These are phyloP conservation scores for Chlamydomonas eustigma DNA, from an alignment of 139 green algal species.

Conservation along the genomic window DNA sequence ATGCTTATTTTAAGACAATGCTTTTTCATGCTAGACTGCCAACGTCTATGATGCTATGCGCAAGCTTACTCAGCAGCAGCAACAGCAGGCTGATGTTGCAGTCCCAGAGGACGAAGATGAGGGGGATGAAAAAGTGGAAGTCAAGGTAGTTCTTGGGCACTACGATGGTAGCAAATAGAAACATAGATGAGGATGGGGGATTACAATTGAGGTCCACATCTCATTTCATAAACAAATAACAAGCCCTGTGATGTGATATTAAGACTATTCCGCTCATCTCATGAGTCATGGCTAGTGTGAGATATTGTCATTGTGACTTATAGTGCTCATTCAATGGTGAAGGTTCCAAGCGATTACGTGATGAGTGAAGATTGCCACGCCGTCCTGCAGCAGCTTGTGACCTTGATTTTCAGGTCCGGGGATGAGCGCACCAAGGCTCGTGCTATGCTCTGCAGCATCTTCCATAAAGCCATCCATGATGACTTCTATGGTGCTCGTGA, in stretches of 20 bases:
- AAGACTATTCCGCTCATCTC: too few species aligned
- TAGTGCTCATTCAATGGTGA: too few species aligned
- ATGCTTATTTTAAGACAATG: too few species aligned
- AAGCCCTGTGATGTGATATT: too few species aligned
- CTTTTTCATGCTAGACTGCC: slow-evolving; percentile 19
- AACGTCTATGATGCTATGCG: slow-evolving; percentile 82
- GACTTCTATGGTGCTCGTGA: slow-evolving; percentile 92
- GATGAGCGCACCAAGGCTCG: slow-evolving; percentile 97
- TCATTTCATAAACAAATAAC: too few species aligned
- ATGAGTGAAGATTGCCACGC: slow-evolving; percentile 58
- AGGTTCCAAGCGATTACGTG: slow-evolving; percentile 66
- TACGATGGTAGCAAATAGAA: too few species aligned
- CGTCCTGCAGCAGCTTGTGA: slow-evolving; percentile 62
- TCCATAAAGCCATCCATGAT: slow-evolving; percentile 84
- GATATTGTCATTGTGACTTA: too few species aligned
- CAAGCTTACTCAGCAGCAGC: slow-evolving; percentile 60
- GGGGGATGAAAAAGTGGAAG: slow-evolving; percentile 46
- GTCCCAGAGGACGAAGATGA: slow-evolving; percentile 30
- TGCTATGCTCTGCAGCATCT: slow-evolving; percentile 94
- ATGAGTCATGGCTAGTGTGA: too few species aligned
- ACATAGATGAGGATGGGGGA: too few species aligned
- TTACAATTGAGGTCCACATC: too few species aligned
- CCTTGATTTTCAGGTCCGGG: slow-evolving; percentile 79
- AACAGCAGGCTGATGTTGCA: slow-evolving; percentile 35
- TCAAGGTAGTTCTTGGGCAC: too few species aligned